These are phyloP conservation scores for Phlegmacium glaucopus DNA, from an alignment of 768 basidiomycete genomes.

Conservation along the genomic window DNA sequence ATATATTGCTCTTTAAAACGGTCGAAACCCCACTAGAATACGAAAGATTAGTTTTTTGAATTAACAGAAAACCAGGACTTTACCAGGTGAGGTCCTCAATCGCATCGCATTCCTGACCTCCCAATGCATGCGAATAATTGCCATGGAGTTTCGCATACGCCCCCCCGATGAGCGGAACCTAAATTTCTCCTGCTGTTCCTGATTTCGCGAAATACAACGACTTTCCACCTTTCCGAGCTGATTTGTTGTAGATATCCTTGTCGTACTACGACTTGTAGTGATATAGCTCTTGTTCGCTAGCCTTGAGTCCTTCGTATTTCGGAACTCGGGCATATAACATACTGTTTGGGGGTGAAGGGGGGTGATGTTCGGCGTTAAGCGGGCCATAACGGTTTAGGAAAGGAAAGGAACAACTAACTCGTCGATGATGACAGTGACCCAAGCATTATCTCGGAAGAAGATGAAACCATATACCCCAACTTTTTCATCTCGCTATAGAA, in stretches of 20 bases:
- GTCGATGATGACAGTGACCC: too few species aligned
- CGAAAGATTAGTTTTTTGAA: background rate
- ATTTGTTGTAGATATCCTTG: too few species aligned
- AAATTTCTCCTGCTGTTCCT: conserved; percentile 45
- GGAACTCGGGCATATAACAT: conserved; percentile 44
- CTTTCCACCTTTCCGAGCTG: conserved; percentile 46
- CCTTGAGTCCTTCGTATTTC: too few species aligned
- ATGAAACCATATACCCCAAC: too few species aligned
- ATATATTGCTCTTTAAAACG: conserved; percentile 38
- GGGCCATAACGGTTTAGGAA: background rate
- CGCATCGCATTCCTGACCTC: conserved; percentile 41
- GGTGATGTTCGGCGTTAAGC: background rate
- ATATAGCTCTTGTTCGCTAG: too few species aligned
- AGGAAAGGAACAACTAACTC: conserved; percentile 41
- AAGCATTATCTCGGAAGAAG: too few species aligned
- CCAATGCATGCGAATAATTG: conserved; percentile 33
- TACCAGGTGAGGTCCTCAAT: conserved; percentile 58
- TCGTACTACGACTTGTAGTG: too few species aligned
- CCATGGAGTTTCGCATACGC: conserved; percentile 57
- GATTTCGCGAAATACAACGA: conserved; percentile 49
- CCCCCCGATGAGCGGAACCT: conserved; percentile 59
- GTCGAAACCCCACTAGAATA: conserved; percentile 43
- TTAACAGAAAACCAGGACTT: conserved; percentile 5
- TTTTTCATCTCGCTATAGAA: conserved; percentile 43
- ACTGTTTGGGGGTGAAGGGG: too few species aligned